Conservation (phyloP, 179 eudicot species). For the Vitellaria paradoxa region DNA sequence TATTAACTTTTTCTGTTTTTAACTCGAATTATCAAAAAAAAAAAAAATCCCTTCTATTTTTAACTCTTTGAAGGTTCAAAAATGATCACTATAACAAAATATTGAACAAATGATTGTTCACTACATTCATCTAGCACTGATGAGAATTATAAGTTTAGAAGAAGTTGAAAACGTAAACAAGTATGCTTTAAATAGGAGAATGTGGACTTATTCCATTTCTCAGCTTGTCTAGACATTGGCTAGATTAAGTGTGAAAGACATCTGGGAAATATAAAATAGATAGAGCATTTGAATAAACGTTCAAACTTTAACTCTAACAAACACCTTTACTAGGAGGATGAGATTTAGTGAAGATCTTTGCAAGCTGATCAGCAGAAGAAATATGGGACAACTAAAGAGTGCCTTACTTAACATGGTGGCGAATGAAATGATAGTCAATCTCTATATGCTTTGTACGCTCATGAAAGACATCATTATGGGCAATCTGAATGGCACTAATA, state of each 20-base stretch:
- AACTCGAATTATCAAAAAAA: neutral
- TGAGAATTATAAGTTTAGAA: neutral
- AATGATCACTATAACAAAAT: neutral
- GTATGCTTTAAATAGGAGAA: neutral
- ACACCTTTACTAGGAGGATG: too few species aligned
- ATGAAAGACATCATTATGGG: too few species aligned
- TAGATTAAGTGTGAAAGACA: conserved; percentile 1
- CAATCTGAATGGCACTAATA: too few species aligned
- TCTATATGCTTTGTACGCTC: too few species aligned
- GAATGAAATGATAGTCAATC: too few species aligned
- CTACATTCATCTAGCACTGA: too few species aligned
- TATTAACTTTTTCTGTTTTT: too few species aligned
- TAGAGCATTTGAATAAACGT: neutral
- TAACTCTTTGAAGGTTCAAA: neutral
- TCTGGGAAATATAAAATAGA: neutral
- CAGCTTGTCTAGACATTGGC: neutral
- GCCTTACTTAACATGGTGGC: too few species aligned
- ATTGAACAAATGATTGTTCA: neutral
- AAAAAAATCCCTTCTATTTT: neutral
- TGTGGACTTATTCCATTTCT: neutral
- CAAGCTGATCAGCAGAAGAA: too few species aligned
- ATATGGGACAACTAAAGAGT: too few species aligned
- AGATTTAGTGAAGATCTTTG: too few species aligned
- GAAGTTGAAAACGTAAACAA: neutral
- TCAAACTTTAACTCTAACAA: neutral